A percentile compares a stretch with the other conserved stretches of the same genome.
phyloP scores from a whole-genome alignment of 2,329 filamentous ascomycete genomes.

The Helotiales sp. region DNA sequence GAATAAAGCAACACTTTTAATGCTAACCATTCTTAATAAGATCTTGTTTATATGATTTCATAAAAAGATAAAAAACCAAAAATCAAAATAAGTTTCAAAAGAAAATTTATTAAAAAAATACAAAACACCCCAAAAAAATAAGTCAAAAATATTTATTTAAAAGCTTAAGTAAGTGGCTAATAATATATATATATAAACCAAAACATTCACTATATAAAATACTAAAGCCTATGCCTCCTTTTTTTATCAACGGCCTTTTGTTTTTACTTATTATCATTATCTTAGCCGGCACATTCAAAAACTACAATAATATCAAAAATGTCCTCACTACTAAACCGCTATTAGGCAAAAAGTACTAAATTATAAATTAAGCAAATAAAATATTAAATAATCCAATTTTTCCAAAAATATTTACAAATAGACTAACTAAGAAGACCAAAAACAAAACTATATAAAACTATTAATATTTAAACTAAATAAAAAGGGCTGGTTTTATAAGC shows the following conservation, averaged over 20 bases:
- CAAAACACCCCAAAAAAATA: slow-evolving; percentile 29
- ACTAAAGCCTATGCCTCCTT: slow-evolving; percentile 20
- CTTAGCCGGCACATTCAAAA: slow-evolving; percentile 18
- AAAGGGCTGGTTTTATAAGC: slow-evolving; percentile 22
- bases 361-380: slow-evolving; percentile 18
- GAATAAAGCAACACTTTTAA: slow-evolving; percentile 10
- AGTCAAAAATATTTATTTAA: slow-evolving; percentile 22
- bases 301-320: slow-evolving; percentile 23
- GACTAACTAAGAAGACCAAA: slow-evolving; percentile 26
- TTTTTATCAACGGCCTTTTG: slow-evolving; percentile 23
- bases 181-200: slow-evolving; percentile 20
- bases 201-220: slow-evolving; percentile 27
- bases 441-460: slow-evolving; percentile 20
- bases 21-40: slow-evolving; percentile 26
- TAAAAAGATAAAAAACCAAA: slow-evolving; percentile 29
- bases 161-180: slow-evolving; percentile 21
- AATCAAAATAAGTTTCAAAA: slow-evolving; percentile 32
- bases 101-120: slow-evolving; percentile 29
- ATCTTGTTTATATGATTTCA: slow-evolving; percentile 30
- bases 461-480: slow-evolving; percentile 25
- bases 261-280: slow-evolving; percentile 29
- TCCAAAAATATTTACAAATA: slow-evolving; percentile 20
- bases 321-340: slow-evolving; percentile 20
- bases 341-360: slow-evolving; percentile 20
- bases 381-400: slow-evolving; percentile 20